A percentile compares a stretch with the other conserved stretches of the same genome.
These are phyloP conservation scores for Quercus cerris DNA, from an alignment of 306 rosid genomes.

Conservation along the genomic window DNA sequence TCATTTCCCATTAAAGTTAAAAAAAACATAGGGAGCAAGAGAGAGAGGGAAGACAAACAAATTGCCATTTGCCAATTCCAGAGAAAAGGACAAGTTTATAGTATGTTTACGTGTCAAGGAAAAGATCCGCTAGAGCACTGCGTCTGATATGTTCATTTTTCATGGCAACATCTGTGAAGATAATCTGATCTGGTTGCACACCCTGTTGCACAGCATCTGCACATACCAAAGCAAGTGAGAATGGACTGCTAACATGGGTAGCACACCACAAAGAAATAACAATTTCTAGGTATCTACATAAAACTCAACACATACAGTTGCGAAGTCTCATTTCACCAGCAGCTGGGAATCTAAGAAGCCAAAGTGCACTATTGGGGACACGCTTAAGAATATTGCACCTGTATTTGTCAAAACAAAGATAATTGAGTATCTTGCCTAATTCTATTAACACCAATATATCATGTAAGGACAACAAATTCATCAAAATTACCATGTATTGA, in stretches of 20 bases:
- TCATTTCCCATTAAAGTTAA: neutral
- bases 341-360: constrained; percentile 99
- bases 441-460: neutral
- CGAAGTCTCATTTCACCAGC: constrained; percentile 94
- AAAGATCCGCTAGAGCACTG: constrained; percentile 86
- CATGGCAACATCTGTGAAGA: constrained; percentile 98
- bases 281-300: neutral
- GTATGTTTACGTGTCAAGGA: constrained; percentile 79
- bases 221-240: neutral
- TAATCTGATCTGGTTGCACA: constrained; percentile 86
- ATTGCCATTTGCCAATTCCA: neutral
- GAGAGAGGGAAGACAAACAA: neutral
- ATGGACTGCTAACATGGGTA: neutral
- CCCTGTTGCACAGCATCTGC: constrained; percentile 93
- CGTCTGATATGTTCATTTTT: constrained; percentile 94
- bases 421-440: constrained; percentile 13
- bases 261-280: neutral
- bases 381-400: constrained; percentile 99
- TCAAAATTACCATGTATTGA: constrained; percentile 70
- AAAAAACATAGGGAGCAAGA: neutral
- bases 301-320: constrained; percentile 54
- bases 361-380: constrained; percentile 92
- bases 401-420: constrained; percentile 13
- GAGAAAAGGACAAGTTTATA: neutral
- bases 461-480: constrained; percentile 4